Evolutionary conservation across 2,329 filamentous ascomycete species (phyloP), one percentile per base, ranked within the genome.

Genomic region (Parasarocladium wereldwijsianum): DNA sequence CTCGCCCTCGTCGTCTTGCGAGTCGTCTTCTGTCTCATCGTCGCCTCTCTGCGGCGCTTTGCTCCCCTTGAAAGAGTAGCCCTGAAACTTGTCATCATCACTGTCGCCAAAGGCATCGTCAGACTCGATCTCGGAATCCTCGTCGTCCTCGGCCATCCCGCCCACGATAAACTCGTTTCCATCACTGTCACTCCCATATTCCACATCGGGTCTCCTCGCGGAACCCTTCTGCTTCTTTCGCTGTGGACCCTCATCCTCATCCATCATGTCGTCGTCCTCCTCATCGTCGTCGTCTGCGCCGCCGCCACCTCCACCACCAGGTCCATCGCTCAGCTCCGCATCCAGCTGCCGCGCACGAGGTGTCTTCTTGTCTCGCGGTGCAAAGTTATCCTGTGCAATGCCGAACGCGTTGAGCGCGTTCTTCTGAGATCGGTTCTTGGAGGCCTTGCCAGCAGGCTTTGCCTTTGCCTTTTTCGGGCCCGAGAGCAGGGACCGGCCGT

Each of bases 31-130:
- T 27, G 70, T 69, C 1, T 77, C 72, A 6, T 66, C 63, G 3
- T 69, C 66, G 45, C 59, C 52, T 14, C 16, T 33, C 23, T 47
- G 32, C n/a, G 50, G 52, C 3, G 51, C 38, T 28, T 52, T 55
- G 42, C 58, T 63, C 8, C 64, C 66, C 2, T 64, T 44, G 36
- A 74, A 73, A 0, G 60, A 44, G 43, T 77, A 92, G 8, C 74
- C 81, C 38, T 84, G 73, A 40, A 93, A 92, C 38, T 66, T 69
- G 47, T 93, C 86, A 44, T 90, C 76, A 44, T 93, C 86, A 43
- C 82, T 90, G 39, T 82, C 76, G 4, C 84, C 82, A 61, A 93
- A 84, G 3, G 87, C 86, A 44, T 92, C 83, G 47, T 76, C 70
- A 41, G 67, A 72, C 40, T 76, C 72, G 31, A 75, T 67, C 35